phyloP scores from a whole-genome alignment of 2,329 filamentous ascomycete species.

The Monosporascus sp. region DNA sequence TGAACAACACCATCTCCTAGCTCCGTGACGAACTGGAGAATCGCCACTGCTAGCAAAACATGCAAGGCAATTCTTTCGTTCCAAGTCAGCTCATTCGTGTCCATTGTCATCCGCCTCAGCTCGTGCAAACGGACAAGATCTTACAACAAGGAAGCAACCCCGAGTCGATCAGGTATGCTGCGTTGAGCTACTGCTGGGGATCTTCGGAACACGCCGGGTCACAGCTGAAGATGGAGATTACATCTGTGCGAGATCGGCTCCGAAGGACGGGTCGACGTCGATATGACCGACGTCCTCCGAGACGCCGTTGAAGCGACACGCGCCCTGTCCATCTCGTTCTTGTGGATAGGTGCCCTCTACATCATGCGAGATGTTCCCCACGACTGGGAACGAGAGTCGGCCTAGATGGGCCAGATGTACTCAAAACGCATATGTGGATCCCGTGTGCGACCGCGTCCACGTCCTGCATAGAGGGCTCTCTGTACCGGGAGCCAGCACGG shows the following conservation, averaged over 20 bases:
- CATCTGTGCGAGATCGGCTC: neutral
- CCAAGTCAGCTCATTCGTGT: conserved; percentile 2
- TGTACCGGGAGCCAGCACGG: too few species aligned
- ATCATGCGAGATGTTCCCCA: neutral
- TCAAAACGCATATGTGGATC: too few species aligned
- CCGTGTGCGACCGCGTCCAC: too few species aligned
- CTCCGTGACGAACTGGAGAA: neutral
- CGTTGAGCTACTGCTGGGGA: conserved; percentile 6
- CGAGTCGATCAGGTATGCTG: neutral
- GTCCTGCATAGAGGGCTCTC: too few species aligned
- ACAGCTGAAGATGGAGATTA: conserved; percentile 2
- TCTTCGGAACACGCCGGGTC: conserved; percentile 1
- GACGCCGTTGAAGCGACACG: neutral
- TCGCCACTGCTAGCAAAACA: neutral
- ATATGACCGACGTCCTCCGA: neutral
- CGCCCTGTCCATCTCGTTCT: neutral
- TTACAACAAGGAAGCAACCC: neutral
- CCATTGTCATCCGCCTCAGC: neutral
- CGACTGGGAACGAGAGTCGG: neutral
- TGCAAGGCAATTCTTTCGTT: neutral
- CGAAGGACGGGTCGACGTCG: neutral
- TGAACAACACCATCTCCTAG: neutral
- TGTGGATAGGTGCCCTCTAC: neutral
- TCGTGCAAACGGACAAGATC: neutral
- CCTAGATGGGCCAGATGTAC: too few species aligned